Evolutionary conservation across 129 eudicot genomes (phyloP), one percentile per base, ranked within the genome.

Genomic region (Flaveria bidentis): DNA sequence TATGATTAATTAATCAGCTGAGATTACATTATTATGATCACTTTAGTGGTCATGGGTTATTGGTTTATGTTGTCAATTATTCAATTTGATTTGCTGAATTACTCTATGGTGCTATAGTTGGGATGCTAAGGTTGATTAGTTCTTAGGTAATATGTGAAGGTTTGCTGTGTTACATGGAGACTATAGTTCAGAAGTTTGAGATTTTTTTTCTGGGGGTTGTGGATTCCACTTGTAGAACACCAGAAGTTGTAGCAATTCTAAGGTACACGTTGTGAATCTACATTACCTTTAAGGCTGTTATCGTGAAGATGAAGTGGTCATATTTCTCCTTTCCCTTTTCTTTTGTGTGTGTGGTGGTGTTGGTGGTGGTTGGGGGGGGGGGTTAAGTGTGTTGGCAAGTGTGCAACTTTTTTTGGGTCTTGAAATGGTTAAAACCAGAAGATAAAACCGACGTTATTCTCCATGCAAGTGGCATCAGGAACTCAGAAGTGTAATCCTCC

Each of bases 21-120:
- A 26, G 44, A 44, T 55, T 77, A 67, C 28, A 67, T 67, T 67
- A 20, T 2, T 53, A 52, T 39, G 74, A 77, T 77, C 33, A 26
- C 60, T 20, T 41, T 4, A 15, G 23, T 58, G 68, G n/a, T 17
- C 23, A 67, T 60, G 66, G 66, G 23, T 55, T 55, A 6, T 53
- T 52, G n/a, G 66, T 67, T 76, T 36, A 15, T 52, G 33, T 36
- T 66, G 53, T 76, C 42, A 52, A 8, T 67, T 36, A 50, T 42
- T 76, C 42, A 52, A 9, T 67, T 20, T 52, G 5, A 51, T 17
- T 55, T 55, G 26, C 26, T 18, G 20, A 55, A 17, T 18, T 6
- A 17, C 62, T 55, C 26, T 18, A n/a, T n/a, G 12, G 28, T 55
- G 23, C 45, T 39, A 41, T 73, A 50, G 41, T 33, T 76, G 67